phyloP scores from a whole-genome alignment of 2,329 filamentous ascomycete species.

The Verticillium nubilum region DNA sequence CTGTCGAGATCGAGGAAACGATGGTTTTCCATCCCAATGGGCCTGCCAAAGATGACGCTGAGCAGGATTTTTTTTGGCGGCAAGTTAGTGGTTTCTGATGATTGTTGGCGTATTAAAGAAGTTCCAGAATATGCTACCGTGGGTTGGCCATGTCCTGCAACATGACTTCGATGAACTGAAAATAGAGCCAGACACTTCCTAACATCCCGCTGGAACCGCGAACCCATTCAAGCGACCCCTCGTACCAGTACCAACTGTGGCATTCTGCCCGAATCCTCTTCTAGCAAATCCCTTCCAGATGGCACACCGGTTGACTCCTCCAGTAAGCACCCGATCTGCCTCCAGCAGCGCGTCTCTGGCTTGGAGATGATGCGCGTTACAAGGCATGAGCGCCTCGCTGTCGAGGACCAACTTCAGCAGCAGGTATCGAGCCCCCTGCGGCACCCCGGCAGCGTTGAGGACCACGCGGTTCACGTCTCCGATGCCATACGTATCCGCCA shows the following conservation, averaged over 20 bases:
- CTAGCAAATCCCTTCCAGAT: constrained; percentile 47
- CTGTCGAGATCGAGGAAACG: no score
- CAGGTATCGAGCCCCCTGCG: constrained; percentile 40
- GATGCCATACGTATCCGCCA: constrained; percentile 45
- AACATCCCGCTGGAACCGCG: neutral
- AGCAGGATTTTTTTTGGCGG: no score
- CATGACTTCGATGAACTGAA: no score
- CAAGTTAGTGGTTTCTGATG: no score
- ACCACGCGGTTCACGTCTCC: constrained; percentile 30
- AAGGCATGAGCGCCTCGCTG: constrained; percentile 44
- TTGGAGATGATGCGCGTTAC: constrained; percentile 41
- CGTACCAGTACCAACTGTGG: constrained; percentile 4
- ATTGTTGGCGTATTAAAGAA: no score
- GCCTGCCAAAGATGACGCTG: no score
- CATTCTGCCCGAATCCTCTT: constrained; percentile 37
- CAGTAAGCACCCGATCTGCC: constrained; percentile 40
- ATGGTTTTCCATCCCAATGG: no score
- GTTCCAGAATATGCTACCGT: no score
- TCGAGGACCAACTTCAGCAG: constrained; percentile 43
- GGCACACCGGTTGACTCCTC: constrained; percentile 38
- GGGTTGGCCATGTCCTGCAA: no score
- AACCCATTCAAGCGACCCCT: constrained; percentile 1
- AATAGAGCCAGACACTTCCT: no score
- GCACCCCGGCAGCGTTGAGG: constrained; percentile 33
- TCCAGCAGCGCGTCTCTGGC: constrained; percentile 45